Conservation (phyloP, 106 monocot species). For the Gastrodia elata region DNA sequence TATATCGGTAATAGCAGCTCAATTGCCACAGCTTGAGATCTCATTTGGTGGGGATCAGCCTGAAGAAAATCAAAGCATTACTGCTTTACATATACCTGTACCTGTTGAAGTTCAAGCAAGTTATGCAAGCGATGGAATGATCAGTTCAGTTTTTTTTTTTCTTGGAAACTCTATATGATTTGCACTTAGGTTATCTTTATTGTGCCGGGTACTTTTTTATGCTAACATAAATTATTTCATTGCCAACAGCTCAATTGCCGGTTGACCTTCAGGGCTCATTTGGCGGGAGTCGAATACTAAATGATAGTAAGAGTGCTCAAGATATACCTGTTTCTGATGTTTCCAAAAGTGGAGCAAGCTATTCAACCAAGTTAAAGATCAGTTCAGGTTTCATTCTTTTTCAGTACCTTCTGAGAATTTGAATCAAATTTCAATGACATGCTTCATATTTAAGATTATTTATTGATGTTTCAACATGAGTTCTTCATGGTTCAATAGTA, state of each 20-base stretch:
- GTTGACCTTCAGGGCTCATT: background rate
- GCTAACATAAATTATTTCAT: background rate
- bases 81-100: background rate
- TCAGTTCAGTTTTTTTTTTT: background rate
- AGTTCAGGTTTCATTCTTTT: background rate
- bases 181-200: background rate
- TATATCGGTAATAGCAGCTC: background rate
- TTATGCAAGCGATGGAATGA: constrained; percentile 1
- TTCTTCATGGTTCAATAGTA: background rate
- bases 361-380: background rate
- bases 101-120: background rate
- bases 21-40: background rate
- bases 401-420: constrained; percentile 1
- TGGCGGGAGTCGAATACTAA: background rate
- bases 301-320: background rate
- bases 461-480: background rate
- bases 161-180: background rate
- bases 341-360: background rate
- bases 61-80: background rate
- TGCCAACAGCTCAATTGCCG: background rate
- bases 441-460: background rate
- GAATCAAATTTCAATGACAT: background rate
- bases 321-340: background rate
- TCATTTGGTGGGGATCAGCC: constrained; percentile 3
- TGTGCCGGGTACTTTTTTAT: background rate